Conservation (phyloP, 1,284 basidiomycete genomes). For the Singerocomus rubriflavus region DNA sequence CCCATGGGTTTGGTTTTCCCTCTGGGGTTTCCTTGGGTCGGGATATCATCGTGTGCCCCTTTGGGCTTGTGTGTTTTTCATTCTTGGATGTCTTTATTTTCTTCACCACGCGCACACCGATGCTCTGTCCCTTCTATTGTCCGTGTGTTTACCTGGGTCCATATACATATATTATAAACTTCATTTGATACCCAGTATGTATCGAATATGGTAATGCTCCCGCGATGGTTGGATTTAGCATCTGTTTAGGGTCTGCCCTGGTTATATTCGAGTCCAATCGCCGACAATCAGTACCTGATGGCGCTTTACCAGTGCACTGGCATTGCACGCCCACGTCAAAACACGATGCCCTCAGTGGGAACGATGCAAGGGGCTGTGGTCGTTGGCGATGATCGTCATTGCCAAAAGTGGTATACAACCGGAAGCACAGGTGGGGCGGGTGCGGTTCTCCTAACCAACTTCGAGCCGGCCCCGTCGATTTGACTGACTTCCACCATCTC, state of each 20-base stretch:
- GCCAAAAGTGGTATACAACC: constrained; percentile 18
- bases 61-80: constrained; percentile 1
- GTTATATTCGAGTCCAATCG: not conserved
- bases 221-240: not conserved
- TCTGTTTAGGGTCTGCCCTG: not conserved
- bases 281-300: not conserved
- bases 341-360: not conserved
- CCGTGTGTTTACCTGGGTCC: not conserved
- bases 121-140: not conserved
- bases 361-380: not conserved
- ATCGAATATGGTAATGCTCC: not conserved
- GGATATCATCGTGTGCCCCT: not conserved
- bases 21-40: not conserved
- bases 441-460: no score
- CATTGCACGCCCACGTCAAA: not conserved
- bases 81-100: not conserved
- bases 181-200: constrained; percentile 9
- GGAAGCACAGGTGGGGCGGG: not conserved
- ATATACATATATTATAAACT: not conserved
- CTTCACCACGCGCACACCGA: not conserved
- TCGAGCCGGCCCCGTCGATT: constrained; percentile 29
- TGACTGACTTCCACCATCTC: not conserved
- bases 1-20: not conserved
- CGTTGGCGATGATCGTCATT: not conserved
- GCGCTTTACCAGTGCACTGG: not conserved